A percentile compares a stretch with the other conserved stretches of the same genome.
phyloP scores from a whole-genome alignment of 768 basidiomycete genomes.

The Psilocybe cubensis region DNA sequence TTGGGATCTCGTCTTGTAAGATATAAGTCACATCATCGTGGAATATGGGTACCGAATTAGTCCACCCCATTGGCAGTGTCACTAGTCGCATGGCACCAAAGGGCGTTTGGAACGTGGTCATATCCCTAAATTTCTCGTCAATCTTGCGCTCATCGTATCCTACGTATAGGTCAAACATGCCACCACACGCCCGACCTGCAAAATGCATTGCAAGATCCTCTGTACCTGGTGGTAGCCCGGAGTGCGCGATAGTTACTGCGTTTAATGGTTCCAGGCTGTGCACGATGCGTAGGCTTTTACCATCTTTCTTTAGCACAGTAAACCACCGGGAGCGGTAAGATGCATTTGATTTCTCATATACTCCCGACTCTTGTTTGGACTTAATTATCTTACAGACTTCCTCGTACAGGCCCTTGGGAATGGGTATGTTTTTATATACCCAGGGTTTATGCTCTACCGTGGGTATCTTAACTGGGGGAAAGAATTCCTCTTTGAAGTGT shows the following conservation, averaged over 20 bases:
- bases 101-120: conserved; percentile 33
- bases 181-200: conserved; percentile 33
- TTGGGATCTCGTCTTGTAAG: conserved; percentile 18
- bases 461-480: no score
- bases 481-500: conserved; percentile 15
- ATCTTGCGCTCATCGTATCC: conserved; percentile 28
- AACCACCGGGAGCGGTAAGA: conserved; percentile 44
- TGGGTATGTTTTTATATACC: conserved; percentile 14
- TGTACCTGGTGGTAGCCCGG: conserved; percentile 33
- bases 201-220: conserved; percentile 37
- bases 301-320: conserved; percentile 37
- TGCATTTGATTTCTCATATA: no score
- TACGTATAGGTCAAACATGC: conserved; percentile 38
- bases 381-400: conserved; percentile 9
- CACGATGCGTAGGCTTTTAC: conserved; percentile 32
- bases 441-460: no score
- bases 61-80: conserved; percentile 33
- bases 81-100: conserved; percentile 22
- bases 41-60: conserved; percentile 33
- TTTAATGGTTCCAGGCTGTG: conserved; percentile 40
- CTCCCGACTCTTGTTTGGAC: conserved; percentile 36
- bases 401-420: conserved; percentile 14
- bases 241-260: conserved; percentile 35
- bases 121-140: conserved; percentile 22
- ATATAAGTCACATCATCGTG: conserved; percentile 31